Evolutionary conservation across 1,284 basidiomycete species (phyloP).

Genomic region (Volvariella volvacea): DNA sequence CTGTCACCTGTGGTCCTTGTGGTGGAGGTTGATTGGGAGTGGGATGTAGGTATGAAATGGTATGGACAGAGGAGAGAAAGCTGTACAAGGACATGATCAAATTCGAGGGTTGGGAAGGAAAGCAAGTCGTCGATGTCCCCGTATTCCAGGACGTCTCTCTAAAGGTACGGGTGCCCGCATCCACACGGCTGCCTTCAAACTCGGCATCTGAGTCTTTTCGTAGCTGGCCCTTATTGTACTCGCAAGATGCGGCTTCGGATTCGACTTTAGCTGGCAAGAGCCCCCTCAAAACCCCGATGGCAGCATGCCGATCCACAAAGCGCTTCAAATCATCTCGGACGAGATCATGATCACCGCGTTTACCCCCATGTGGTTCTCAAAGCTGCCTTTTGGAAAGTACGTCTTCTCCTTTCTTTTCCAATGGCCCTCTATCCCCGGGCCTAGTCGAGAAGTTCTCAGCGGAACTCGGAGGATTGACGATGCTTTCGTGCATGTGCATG

Average conservation of each 20-base stretch:
- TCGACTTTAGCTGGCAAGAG: slow-evolving; percentile 38
- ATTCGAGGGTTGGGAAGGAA: slow-evolving; percentile 34
- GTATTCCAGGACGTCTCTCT: slow-evolving; percentile 33
- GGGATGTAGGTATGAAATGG: slow-evolving; percentile 39
- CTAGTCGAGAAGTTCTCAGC: too few relatives aligned
- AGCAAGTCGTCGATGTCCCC: slow-evolving; percentile 28
- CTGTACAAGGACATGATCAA: slow-evolving; percentile 39
- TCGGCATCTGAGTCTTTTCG: not conserved
- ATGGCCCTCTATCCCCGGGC: too few relatives aligned
- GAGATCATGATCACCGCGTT: slow-evolving; percentile 19
- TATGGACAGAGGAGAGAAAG: slow-evolving; percentile 35
- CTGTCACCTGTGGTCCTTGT: not conserved
- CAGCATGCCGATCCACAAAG: slow-evolving; percentile 36
- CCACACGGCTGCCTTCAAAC: not conserved
- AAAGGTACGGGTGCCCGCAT: slow-evolving; percentile 35
- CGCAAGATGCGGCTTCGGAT: slow-evolving; percentile 44
- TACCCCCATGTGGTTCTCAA: slow-evolving; percentile 33
- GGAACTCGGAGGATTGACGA: too few relatives aligned
- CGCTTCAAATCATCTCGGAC: slow-evolving; percentile 31
- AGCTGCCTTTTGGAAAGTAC: slow-evolving; percentile 35
- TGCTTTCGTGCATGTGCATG: too few relatives aligned
- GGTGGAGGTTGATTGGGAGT: too few relatives aligned
- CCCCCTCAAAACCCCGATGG: slow-evolving; percentile 27
- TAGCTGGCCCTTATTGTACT: slow-evolving; percentile 46
- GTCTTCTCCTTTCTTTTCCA: too few relatives aligned